Evolutionary conservation across 768 basidiomycete species (phyloP), one percentile per base, ranked within the genome.

Genomic region (Goffeauzyma gilvescens): DNA sequence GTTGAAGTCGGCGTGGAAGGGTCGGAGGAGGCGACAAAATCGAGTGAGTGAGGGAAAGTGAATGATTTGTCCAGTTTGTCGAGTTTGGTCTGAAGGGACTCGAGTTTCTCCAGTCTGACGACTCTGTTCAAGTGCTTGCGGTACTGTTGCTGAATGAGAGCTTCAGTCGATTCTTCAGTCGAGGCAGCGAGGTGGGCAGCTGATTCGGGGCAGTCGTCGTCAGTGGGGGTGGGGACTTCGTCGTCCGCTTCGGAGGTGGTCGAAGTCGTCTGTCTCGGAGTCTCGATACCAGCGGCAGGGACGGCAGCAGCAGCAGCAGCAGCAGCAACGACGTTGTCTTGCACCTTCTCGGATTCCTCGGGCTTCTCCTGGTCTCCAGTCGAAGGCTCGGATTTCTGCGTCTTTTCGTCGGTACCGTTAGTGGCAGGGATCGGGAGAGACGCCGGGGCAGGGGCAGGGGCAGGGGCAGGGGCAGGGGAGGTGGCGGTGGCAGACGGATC

Each of bases 41-140:
- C 47, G 42, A 49, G 42, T 21, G 15, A 21, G 1, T 38, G 25
- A 22, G 47, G 47, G 32, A 49, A 49, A 6, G 18, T 33, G 23
- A 43, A 49, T 9, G 12, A 22, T 17, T 30, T 22, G 25, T 31
- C 23, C 10, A 47, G 32, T 34, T 37, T 23, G 2, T 42, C 41
- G 20, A 47, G 34, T 25, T 42, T 47, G 25, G 17, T 18, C 15
- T 40, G 17, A 17, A 49, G 38, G 5, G 22, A 21, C 10, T 49
- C 47, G 22, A 49, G 41, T 20, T 32, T 39, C 23, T 49, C 47
- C 31, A 49, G 42, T 12, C 47, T 42, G 13, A 30, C 24, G 9
- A 44, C 47, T 5, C 47, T 42, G 25, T 27, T n/a, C 25, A 38
- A 32, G 22, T 49, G 36, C 15, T 26, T 21, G 3, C 22, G 21